Evolutionary conservation across 2,329 filamentous ascomycete species (phyloP), one percentile per base, ranked within the genome.

Genomic region (Stachybotrys chlorohalonatus): DNA sequence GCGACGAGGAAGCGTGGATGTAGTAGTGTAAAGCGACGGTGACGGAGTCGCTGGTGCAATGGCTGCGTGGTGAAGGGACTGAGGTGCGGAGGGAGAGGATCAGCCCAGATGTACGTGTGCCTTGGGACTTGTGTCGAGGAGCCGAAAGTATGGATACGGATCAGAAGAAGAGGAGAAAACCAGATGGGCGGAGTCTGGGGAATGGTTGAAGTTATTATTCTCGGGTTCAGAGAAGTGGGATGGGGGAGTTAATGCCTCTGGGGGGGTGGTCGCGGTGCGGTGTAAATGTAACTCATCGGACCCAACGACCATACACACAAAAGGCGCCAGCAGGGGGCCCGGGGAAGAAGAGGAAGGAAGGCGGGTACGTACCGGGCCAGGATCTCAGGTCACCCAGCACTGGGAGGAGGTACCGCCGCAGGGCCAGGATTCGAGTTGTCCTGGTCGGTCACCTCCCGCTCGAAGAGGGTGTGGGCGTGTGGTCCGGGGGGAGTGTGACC

Each of bases 391-490:
- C 57, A 52, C 54, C 32, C 58, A 58, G 60, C 60, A 62, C 59
- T 61, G 56, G 47, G 36, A 61, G 61, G 61, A 62, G 57, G 61
- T 62, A 64, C 62, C 62, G 61, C 60, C 57, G 61, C 6, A 50
- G 31, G 30, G 15, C 49, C 30, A 51, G 49, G 49, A 51, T 51
- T 51, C 49, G 49, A 32, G 49, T 51, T 32, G 49, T 51, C 31
- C 36, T 42, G 24, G 36, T 42, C 36, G 36, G 36, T 42, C 36
- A 42, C 36, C 49, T 42, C 49, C 30, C 49, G 13, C 49, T 17
- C 31, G 31, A n/a, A n/a, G 30, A 39, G 11, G 30, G 49, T 51
- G 49, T 51, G 30, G 30, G 49, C 13, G 49, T n/a, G 49, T n/a
- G 15, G 11, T 13, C 13, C 8, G 11, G 13, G n/a, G 48, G 48